These are phyloP conservation scores for Backusella circina DNA, from an alignment of 192 early-diverging fungal genomes.

Conservation along the genomic window DNA sequence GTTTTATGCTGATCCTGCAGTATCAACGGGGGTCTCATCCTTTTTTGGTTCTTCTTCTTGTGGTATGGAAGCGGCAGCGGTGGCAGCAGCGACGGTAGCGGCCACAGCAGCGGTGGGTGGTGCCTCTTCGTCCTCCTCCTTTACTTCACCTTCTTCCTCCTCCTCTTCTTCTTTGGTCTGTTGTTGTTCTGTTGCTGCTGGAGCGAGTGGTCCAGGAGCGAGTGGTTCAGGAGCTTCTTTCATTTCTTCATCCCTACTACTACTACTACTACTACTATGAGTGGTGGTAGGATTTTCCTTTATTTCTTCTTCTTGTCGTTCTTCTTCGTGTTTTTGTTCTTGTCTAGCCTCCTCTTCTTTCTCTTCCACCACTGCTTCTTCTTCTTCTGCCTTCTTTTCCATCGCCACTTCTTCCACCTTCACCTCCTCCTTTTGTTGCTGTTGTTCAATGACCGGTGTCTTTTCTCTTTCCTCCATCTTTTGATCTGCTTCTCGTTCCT, in stretches of 20 bases:
- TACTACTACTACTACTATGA: not conserved
- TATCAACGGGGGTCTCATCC: not conserved
- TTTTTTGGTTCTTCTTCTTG: not conserved
- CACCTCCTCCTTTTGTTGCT: not conserved
- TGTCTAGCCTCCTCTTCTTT: too few species aligned
- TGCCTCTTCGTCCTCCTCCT: slow-evolving; percentile 2
- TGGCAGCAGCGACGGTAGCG: slow-evolving; percentile 5
- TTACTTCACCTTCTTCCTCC: slow-evolving; percentile 7
- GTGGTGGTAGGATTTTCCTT: not conserved
- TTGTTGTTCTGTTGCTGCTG: not conserved
- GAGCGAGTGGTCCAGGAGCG: too few species aligned
- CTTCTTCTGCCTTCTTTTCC: not conserved
- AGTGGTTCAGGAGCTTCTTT: not conserved
- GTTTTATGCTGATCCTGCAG: slow-evolving; percentile 23
- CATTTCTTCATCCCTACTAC: not conserved
- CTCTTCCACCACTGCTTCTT: too few species aligned
- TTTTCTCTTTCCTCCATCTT: not conserved
- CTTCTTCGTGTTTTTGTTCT: too few species aligned
- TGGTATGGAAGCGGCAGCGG: slow-evolving; percentile 10
- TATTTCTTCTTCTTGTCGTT: not conserved
- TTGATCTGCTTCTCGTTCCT: not conserved
- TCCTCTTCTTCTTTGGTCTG: slow-evolving; percentile 2
- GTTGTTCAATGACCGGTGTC: not conserved
- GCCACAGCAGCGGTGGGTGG: slow-evolving; percentile 3
- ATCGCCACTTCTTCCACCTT: too few species aligned